Evolutionary conservation across 805 yeast species (phyloP), one percentile per base, ranked within the genome.

Genomic region (Yamadazyma scolyti): DNA sequence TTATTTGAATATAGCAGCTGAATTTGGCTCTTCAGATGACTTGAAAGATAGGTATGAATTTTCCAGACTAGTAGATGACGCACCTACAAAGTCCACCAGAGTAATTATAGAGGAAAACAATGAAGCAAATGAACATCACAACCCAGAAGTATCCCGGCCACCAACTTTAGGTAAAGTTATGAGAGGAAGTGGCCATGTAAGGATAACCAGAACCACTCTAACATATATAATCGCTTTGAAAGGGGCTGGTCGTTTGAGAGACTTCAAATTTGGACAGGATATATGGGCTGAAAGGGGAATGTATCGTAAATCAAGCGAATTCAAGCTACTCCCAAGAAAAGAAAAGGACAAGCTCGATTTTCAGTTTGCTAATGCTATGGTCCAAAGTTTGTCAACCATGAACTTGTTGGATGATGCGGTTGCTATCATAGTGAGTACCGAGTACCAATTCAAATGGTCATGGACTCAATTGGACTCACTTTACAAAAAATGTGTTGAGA

Each of bases 241-340:
- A 35, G 90, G 90, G 1, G 84, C 90, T 1, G 69, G 71, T 9
- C 61, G 65, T 27, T 73, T 73, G 47, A 64, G 68, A 23, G 72
- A 79, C 44, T 53, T 68, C 23, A 64, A 62, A 0, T 74, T 82
- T 48, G 89, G 88, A 4, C 77, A 76, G 34, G 54, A 58, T 16
- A 63, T 84, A 1, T 88, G 96, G 95, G 54, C 58, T 2, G 95
- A 84, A 47, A 73, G 97, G 46, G 96, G 96, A 2, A 39, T 52
- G 14, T 87, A 71, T 57, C 65, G 96, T 30, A 75, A 74, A 36
- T 67, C 83, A 0, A 15, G 27, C 0, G 40, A 43, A 3, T 88
- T 82, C 62, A 71, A 65, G 30, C 21, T 34, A 0, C 47, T 76
- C 11, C 29, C 62, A 1, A 44, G 58, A 7, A 31, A 34, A 0